Conservation (phyloP, 2,329 filamentous ascomycete genomes). For the Cladosporium halotolerans region DNA sequence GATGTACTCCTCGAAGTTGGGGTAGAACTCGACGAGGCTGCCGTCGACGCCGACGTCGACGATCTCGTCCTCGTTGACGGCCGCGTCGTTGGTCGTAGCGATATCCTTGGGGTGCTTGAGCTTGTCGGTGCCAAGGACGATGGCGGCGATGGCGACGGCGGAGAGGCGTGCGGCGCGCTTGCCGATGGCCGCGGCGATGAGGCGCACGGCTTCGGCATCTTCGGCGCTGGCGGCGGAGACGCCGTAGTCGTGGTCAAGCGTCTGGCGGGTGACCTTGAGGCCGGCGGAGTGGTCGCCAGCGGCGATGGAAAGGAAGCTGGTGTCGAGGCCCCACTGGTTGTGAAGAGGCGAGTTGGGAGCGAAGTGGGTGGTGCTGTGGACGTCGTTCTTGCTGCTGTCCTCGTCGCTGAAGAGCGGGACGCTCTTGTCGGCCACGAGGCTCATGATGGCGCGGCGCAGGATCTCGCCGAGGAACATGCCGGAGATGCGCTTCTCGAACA, state of each 20-base stretch:
- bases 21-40: slow-evolving; percentile 91
- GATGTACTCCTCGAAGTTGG: slow-evolving; percentile 82
- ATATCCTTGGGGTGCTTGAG: slow-evolving; percentile 42
- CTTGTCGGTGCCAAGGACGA: slow-evolving; percentile 74
- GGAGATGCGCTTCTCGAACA: slow-evolving; percentile 98
- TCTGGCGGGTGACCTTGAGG: slow-evolving; percentile 66
- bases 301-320: slow-evolving; percentile 79
- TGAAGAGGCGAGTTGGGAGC: slow-evolving; percentile 61
- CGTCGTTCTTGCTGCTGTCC: slow-evolving; percentile 63
- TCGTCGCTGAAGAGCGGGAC: slow-evolving; percentile 70
- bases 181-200: slow-evolving; percentile 74
- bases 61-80: slow-evolving; percentile 54
- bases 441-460: slow-evolving; percentile 67
- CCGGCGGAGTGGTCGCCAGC: slow-evolving; percentile 71
- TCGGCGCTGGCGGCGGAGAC: slow-evolving; percentile 71
- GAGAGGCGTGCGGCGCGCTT: slow-evolving; percentile 82
- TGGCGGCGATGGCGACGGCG: slow-evolving; percentile 78
- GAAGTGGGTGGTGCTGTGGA: slow-evolving; percentile 63
- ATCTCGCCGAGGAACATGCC: slow-evolving; percentile 99
- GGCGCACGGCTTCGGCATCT: slow-evolving; percentile 83
- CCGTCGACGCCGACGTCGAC: slow-evolving; percentile 93
- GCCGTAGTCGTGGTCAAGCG: slow-evolving; percentile 68
- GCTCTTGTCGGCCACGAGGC: slow-evolving; percentile 61
- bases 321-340: slow-evolving; percentile 84
- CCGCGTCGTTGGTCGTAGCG: slow-evolving; percentile 24